Evolutionary conservation across 805 yeast species (phyloP).

Genomic region (Suhomyces sp.): DNA sequence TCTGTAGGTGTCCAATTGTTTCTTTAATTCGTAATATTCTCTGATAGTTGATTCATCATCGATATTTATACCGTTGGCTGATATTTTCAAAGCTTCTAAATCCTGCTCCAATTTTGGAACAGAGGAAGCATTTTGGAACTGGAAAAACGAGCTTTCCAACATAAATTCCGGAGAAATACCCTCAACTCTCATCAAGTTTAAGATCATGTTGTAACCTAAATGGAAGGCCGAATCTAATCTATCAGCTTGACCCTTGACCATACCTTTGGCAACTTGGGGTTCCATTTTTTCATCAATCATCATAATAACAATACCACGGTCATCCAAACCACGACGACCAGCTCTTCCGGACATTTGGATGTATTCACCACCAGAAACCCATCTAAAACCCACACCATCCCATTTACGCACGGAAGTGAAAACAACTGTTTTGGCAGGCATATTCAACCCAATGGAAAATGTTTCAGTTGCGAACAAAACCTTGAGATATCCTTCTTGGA

Average conservation of each 20-base stretch:
- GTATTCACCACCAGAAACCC: slow-evolving; percentile 99
- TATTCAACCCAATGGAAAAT: slow-evolving; percentile 94
- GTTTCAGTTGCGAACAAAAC: slow-evolving; percentile 98
- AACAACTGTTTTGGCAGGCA: slow-evolving; percentile 99
- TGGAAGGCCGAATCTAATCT: slow-evolving; percentile 97
- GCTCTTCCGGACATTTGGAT: slow-evolving; percentile 99
- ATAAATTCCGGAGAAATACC: slow-evolving; percentile 97
- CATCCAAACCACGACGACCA: slow-evolving; percentile 99
- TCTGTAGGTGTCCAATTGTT: slow-evolving; percentile 68
- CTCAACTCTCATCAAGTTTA: slow-evolving; percentile 94
- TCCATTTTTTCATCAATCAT: slow-evolving; percentile 99
- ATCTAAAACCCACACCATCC: slow-evolving; percentile 97
- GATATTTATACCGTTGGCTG: slow-evolving; percentile 51
- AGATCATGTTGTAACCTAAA: slow-evolving; percentile 94
- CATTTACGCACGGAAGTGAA: slow-evolving; percentile 96
- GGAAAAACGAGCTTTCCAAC: slow-evolving; percentile 92
- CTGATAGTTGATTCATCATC: slow-evolving; percentile 56
- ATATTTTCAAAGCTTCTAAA: slow-evolving; percentile 50
- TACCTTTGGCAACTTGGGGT: slow-evolving; percentile 97
- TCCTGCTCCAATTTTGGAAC: slow-evolving; percentile 82
- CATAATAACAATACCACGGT: slow-evolving; percentile 98
- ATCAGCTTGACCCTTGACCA: slow-evolving; percentile 99
- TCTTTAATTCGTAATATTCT: slow-evolving; percentile 79
- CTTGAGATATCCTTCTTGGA: slow-evolving; percentile 94
- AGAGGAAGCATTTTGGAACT: slow-evolving; percentile 88